phyloP scores from a whole-genome alignment of 495 filamentous ascomycete species.

The Hypoxylon subgilvum region DNA sequence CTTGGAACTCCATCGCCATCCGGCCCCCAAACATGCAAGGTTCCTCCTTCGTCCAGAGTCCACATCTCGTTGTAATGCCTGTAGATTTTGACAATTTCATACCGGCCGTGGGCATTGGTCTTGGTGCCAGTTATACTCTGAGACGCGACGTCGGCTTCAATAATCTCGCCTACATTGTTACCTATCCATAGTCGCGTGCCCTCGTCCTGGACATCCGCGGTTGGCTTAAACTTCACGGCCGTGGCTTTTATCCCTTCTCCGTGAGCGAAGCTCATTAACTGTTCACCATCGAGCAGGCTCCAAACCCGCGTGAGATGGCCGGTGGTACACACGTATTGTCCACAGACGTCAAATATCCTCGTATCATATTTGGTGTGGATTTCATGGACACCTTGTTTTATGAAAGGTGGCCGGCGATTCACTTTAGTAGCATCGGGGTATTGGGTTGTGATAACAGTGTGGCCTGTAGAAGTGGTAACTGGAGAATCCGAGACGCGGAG shows the following conservation, averaged over 20 bases:
- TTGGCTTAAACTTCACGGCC: constrained; percentile 84
- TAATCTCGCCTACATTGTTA: constrained; percentile 81
- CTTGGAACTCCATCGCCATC: constrained; percentile 77
- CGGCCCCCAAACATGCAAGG: constrained; percentile 84
- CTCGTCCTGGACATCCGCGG: constrained; percentile 73
- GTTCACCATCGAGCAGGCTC: constrained; percentile 80
- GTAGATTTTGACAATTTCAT: constrained; percentile 85
- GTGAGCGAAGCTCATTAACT: constrained; percentile 79
- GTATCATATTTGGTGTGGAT: constrained; percentile 88
- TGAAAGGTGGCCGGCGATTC: constrained; percentile 80
- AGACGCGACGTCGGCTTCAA: constrained; percentile 80
- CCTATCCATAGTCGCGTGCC: constrained; percentile 89
- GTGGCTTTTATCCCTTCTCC: constrained; percentile 78
- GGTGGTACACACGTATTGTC: constrained; percentile 83
- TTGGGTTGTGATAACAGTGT: constrained; percentile 37
- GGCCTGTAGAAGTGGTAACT: constrained; percentile 19
- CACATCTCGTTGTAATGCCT: constrained; percentile 89
- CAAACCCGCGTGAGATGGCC: constrained; percentile 85
- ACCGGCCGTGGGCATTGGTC: constrained; percentile 73
- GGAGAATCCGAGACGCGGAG: constrained; percentile 37
- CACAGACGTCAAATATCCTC: constrained; percentile 82
- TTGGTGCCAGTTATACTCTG: constrained; percentile 70
- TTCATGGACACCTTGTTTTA: constrained; percentile 70
- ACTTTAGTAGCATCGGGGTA: constrained; percentile 86
- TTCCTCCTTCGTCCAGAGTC: constrained; percentile 91